These are phyloP conservation scores for Capsicum baccatum DNA, from an alignment of 257 asterid species.

Conservation along the genomic window DNA sequence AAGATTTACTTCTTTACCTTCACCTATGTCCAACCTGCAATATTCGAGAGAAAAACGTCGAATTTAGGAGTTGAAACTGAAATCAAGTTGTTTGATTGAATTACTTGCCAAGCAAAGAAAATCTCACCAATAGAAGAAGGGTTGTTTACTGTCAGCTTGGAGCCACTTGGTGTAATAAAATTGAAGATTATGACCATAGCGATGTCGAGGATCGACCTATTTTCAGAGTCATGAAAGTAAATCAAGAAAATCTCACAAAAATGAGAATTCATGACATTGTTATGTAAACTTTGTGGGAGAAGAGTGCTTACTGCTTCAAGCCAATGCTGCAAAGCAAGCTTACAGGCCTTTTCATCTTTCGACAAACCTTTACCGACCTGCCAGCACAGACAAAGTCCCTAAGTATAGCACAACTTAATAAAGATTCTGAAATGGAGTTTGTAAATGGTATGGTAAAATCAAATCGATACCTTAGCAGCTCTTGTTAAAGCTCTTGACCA, in stretches of 20 bases:
- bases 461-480: constrained; percentile 43
- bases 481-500: constrained; percentile 51
- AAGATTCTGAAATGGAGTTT: background rate
- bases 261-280: background rate
- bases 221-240: constrained; percentile 1
- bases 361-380: constrained; percentile 91
- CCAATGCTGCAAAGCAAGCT: constrained; percentile 93
- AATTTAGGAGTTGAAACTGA: constrained; percentile 12
- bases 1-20: constrained; percentile 75
- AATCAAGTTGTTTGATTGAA: background rate
- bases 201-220: constrained; percentile 87
- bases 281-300: constrained; percentile 1
- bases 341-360: constrained; percentile 72
- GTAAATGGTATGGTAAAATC: background rate
- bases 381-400: constrained; percentile 1
- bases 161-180: constrained; percentile 76
- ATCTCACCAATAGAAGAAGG: constrained; percentile 87
- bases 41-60: background rate
- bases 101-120: background rate
- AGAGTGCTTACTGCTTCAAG: constrained; percentile 82
- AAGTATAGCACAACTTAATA: constrained; percentile 20
- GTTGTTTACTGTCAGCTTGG: constrained; percentile 75
- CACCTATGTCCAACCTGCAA: constrained; percentile 83
- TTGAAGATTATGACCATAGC: constrained; percentile 90
- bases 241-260: background rate